Evolutionary conservation across 2,329 filamentous ascomycete species (phyloP).

Genomic region (Talaromyces sp.): DNA sequence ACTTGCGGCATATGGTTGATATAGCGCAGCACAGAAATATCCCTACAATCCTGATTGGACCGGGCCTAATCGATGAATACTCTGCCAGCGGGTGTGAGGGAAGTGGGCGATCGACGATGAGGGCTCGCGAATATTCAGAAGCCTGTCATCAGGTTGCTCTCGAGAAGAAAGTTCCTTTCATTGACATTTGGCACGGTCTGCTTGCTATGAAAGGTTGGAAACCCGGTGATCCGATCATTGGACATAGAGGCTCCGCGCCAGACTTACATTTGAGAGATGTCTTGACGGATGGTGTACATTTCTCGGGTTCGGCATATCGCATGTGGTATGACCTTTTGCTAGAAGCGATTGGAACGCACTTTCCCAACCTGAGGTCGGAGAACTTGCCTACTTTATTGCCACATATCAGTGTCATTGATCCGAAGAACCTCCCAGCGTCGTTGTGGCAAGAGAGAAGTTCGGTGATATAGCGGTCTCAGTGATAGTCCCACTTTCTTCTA

Average conservation of each 20-base stretch:
- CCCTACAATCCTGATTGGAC: background rate
- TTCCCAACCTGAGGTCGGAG: background rate
- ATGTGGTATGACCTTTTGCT: background rate
- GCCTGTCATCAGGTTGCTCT: background rate
- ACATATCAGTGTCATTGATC: slow-evolving; percentile 1
- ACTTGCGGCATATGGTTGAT: background rate
- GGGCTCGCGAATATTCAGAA: background rate
- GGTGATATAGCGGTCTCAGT: too few relatives aligned
- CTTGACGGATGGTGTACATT: background rate
- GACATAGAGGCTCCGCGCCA: background rate
- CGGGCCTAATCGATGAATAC: background rate
- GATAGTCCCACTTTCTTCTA: too few relatives aligned
- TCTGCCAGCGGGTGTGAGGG: background rate
- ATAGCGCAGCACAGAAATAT: background rate
- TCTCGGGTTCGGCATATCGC: background rate
- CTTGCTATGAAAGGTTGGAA: background rate
- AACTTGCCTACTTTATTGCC: background rate
- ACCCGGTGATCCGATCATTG: background rate
- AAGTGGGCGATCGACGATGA: background rate
- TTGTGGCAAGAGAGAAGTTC: background rate
- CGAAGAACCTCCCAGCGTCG: background rate
- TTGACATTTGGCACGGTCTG: background rate
- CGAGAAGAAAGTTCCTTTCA: background rate
- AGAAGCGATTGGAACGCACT: background rate
- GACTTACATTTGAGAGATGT: background rate